Percentiles rank a stretch among this genome's conserved stretches.
Conservation (phyloP, 2,329 filamentous ascomycete genomes). For the Talaromyces sp. region DNA sequence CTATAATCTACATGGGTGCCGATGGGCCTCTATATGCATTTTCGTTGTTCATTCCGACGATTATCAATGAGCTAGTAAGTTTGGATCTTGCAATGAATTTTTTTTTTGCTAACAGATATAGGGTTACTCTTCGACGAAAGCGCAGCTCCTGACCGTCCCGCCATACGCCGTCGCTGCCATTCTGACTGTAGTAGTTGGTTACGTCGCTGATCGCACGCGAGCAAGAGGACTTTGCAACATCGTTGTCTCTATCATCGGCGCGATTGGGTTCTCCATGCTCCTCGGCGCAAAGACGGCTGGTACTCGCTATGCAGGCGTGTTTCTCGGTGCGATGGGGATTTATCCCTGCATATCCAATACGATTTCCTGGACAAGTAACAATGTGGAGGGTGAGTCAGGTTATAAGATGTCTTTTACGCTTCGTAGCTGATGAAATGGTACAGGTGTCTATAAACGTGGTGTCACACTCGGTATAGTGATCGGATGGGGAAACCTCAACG, state of each 20-base stretch:
- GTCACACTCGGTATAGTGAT: slow-evolving; percentile 85
- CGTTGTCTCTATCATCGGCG: slow-evolving; percentile 62
- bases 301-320: slow-evolving; percentile 78
- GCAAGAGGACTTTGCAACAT: slow-evolving; percentile 80
- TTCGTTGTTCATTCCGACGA: slow-evolving; percentile 64
- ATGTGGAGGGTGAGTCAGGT: slow-evolving; percentile 57
- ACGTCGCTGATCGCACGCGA: slow-evolving; percentile 68
- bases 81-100: background rate
- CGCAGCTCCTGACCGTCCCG: slow-evolving; percentile 70
- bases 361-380: slow-evolving; percentile 84
- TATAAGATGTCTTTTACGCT: background rate
- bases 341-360: slow-evolving; percentile 86
- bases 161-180: slow-evolving; percentile 70
- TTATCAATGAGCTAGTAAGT: slow-evolving; percentile 58
- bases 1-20: slow-evolving; percentile 73
- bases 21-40: slow-evolving; percentile 59
- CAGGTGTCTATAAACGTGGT: slow-evolving; percentile 79
- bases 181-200: slow-evolving; percentile 67
- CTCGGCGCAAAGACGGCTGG: slow-evolving; percentile 58
- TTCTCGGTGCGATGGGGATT: slow-evolving; percentile 80
- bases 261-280: slow-evolving; percentile 76
- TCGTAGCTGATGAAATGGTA: background rate
- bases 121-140: slow-evolving; percentile 53
- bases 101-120: background rate
- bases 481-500: slow-evolving; percentile 89